These are phyloP conservation scores for Phytophthora pini DNA, from an alignment of 352 stramenopile genomes.

Conservation along the genomic window DNA sequence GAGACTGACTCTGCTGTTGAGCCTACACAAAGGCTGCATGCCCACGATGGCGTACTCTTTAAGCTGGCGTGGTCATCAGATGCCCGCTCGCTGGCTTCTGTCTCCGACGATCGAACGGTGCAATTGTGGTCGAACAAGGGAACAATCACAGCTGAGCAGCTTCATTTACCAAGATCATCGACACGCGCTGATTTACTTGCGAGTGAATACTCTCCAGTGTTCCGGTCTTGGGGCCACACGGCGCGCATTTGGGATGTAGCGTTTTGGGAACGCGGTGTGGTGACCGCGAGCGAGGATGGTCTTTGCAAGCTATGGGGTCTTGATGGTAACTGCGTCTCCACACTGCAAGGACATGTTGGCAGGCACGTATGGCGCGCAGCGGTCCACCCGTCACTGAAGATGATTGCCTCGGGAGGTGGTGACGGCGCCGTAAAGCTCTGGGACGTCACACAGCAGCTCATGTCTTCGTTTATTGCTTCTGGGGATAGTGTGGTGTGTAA, in stretches of 20 bases:
- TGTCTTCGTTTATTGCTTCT: conserved; percentile 38
- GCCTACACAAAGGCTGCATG: conserved; percentile 71
- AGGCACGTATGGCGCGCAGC: conserved; percentile 83
- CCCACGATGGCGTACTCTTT: conserved; percentile 87
- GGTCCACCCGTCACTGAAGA: conserved; percentile 52
- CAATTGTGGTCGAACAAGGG: conserved; percentile 76
- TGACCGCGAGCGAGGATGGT: conserved; percentile 82
- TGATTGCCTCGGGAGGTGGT: conserved; percentile 77
- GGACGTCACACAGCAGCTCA: conserved; percentile 65
- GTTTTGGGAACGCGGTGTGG: conserved; percentile 56
- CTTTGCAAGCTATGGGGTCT: conserved; percentile 79
- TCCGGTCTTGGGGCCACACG: conserved; percentile 82
- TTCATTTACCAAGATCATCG: conserved; percentile 6
- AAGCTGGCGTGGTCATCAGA: conserved; percentile 82
- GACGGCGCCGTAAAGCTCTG: conserved; percentile 86
- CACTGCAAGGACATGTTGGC: conserved; percentile 75
- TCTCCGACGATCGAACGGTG: conserved; percentile 87
- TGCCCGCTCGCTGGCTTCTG: conserved; percentile 71
- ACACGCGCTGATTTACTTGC: conserved; percentile 25
- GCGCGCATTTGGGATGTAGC: conserved; percentile 88
- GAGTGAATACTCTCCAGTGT: conserved; percentile 53
- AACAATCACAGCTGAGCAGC: conserved; percentile 13
- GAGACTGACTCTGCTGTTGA: conserved; percentile 22
- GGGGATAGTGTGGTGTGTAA: conserved; percentile 19
- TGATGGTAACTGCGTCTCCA: conserved; percentile 67